A percentile compares a stretch with the other conserved stretches of the same genome.
Evolutionary conservation across 805 yeast species (phyloP).

Genomic region (Monosporozyma servazzii): DNA sequence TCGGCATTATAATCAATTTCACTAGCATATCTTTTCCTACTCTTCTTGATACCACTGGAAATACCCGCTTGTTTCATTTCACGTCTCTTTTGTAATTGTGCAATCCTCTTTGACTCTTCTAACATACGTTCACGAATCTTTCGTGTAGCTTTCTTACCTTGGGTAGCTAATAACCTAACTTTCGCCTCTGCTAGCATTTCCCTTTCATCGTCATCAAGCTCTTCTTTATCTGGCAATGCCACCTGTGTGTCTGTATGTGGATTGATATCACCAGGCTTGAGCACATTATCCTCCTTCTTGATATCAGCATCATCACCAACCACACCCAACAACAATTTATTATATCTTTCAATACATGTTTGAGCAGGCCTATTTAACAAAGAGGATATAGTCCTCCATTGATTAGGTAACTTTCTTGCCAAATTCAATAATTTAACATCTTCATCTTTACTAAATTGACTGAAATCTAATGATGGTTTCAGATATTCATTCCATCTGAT

Average conservation of each 20-base stretch:
- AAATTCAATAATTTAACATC: slow-evolving; percentile 62
- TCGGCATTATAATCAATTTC: slow-evolving; percentile 79
- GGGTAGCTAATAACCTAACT: slow-evolving; percentile 83
- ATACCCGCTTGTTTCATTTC: slow-evolving; percentile 77
- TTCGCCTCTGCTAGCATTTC: slow-evolving; percentile 94
- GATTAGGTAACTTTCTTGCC: slow-evolving; percentile 73
- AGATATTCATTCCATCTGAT: slow-evolving; percentile 88
- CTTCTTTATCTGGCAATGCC: slow-evolving; percentile 72
- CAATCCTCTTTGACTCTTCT: slow-evolving; percentile 67
- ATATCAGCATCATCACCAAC: slow-evolving; percentile 5
- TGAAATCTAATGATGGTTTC: slow-evolving; percentile 57
- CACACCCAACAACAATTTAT: slow-evolving; percentile 30
- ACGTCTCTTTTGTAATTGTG: slow-evolving; percentile 68
- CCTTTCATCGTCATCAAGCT: slow-evolving; percentile 75
- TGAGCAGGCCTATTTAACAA: slow-evolving; percentile 77
- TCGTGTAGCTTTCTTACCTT: slow-evolving; percentile 89
- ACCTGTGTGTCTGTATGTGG: slow-evolving; percentile 68
- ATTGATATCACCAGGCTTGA: slow-evolving; percentile 49
- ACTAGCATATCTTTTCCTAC: slow-evolving; percentile 41
- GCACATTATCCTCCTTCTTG: background rate
- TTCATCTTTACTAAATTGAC: slow-evolving; percentile 65
- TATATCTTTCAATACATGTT: slow-evolving; percentile 79
- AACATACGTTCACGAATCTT: slow-evolving; percentile 78
- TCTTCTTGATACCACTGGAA: slow-evolving; percentile 40
- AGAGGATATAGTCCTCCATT: slow-evolving; percentile 88